These are phyloP conservation scores for Hemileccinum impolitum DNA, from an alignment of 768 basidiomycete species.

Conservation along the genomic window DNA sequence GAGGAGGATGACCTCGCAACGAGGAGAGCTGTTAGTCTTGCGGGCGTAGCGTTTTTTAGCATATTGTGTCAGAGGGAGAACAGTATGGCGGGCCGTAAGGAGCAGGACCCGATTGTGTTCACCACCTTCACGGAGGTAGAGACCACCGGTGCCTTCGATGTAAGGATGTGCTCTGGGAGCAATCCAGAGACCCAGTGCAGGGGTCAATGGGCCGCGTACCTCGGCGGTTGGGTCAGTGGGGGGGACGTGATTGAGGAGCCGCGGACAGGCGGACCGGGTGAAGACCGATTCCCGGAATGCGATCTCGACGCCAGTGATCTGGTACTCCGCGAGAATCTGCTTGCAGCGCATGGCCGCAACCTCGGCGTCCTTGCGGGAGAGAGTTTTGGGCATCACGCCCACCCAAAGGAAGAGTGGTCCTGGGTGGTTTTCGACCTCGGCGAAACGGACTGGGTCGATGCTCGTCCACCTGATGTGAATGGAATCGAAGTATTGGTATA, in stretches of 20 bases:
- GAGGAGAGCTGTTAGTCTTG: too few species aligned
- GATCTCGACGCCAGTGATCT: not conserved
- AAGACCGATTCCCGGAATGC: not conserved
- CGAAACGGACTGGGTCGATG: not conserved
- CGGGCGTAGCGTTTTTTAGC: too few species aligned
- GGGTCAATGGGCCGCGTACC: constrained; percentile 25
- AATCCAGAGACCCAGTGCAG: constrained; percentile 27
- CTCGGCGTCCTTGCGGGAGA: not conserved
- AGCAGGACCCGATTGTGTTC: too few species aligned
- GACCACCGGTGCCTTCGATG: too few species aligned
- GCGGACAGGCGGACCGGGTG: not conserved
- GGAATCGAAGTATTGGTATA: not conserved
- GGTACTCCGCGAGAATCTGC: not conserved
- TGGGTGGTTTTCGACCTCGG: not conserved
- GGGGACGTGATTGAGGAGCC: constrained; percentile 1
- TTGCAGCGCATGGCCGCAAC: not conserved
- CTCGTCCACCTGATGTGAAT: not conserved
- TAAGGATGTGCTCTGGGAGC: not conserved
- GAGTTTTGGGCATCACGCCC: not conserved
- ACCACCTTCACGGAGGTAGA: too few species aligned
- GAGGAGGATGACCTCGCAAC: too few species aligned
- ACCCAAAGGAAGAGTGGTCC: not conserved
- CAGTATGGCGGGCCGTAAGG: too few species aligned
- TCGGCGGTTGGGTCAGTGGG: constrained; percentile 15
- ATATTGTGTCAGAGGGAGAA: too few species aligned